These are phyloP conservation scores for Heterobasidion occidentale DNA, from an alignment of 1,284 basidiomycete species.

Conservation along the genomic window DNA sequence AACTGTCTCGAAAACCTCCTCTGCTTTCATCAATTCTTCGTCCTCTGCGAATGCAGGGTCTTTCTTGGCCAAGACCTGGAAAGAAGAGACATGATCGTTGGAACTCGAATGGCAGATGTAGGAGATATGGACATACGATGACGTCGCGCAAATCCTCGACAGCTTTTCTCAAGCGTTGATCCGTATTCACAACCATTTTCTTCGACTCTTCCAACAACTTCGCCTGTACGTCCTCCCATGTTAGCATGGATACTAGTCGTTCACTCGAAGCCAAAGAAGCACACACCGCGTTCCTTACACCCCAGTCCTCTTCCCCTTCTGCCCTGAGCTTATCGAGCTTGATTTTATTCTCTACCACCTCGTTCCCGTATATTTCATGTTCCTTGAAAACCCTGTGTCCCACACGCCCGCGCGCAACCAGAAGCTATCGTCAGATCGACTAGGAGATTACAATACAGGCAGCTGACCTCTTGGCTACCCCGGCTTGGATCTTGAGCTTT, in stretches of 20 bases:
- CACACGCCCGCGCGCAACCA: not conserved
- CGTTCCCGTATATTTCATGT: constrained; percentile 58
- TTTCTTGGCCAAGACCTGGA: constrained; percentile 41
- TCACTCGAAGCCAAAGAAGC: not conserved
- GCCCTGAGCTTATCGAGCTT: constrained; percentile 59
- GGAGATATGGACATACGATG: constrained; percentile 44
- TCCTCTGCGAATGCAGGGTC: constrained; percentile 39
- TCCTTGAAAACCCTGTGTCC: constrained; percentile 64
- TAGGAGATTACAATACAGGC: not conserved
- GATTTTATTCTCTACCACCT: constrained; percentile 51
- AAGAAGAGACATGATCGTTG: constrained; percentile 1
- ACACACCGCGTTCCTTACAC: constrained; percentile 75
- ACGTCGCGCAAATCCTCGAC: constrained; percentile 59
- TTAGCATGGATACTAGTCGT: not conserved
- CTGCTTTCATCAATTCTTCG: constrained; percentile 50
- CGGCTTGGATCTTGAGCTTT: constrained; percentile 79
- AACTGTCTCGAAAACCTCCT: constrained; percentile 46
- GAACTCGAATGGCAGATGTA: not conserved
- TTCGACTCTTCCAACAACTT: constrained; percentile 72
- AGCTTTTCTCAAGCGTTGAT: constrained; percentile 51
- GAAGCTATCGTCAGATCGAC: not conserved
- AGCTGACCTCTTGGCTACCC: constrained; percentile 59
- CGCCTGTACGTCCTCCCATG: constrained; percentile 32
- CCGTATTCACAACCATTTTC: constrained; percentile 73
- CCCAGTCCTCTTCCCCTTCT: constrained; percentile 68